Evolutionary conservation across 768 basidiomycete genomes (phyloP).

Genomic region (Mycena vitilis): DNA sequence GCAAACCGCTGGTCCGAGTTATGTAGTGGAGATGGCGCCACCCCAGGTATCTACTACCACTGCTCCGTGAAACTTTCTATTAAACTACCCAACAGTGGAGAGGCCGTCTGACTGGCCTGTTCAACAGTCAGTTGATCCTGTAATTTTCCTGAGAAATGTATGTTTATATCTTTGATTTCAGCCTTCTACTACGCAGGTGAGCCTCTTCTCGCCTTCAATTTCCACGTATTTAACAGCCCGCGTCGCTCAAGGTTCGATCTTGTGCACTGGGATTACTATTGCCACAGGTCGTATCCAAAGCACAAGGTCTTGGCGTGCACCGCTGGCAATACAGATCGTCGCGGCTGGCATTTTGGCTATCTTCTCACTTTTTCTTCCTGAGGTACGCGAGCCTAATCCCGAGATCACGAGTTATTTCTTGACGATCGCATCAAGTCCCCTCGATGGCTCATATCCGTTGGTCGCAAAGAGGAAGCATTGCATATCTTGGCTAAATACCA

Average conservation of each 20-base stretch:
- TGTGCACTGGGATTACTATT: slow-evolving; percentile 55
- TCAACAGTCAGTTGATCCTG: slow-evolving; percentile 24
- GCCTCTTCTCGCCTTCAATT: background rate
- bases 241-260: slow-evolving; percentile 3
- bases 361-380: slow-evolving; percentile 47
- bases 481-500: slow-evolving; percentile 43
- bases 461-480: slow-evolving; percentile 48
- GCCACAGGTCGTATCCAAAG: slow-evolving; percentile 51
- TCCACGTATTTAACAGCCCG: background rate
- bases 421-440: slow-evolving; percentile 37
- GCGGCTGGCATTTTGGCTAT: slow-evolving; percentile 52
- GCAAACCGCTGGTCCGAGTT: slow-evolving; percentile 32
- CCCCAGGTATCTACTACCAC: slow-evolving; percentile 15
- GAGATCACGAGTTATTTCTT: background rate
- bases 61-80: background rate
- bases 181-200: slow-evolving; percentile 59
- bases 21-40: slow-evolving; percentile 36
- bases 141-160: background rate
- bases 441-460: slow-evolving; percentile 52
- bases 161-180: slow-evolving; percentile 26
- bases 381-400: slow-evolving; percentile 6
- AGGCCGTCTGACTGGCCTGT: slow-evolving; percentile 34
- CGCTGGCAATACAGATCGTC: slow-evolving; percentile 63
- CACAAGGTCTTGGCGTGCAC: slow-evolving; percentile 60
- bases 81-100: slow-evolving; percentile 26